A percentile compares a stretch with the other conserved stretches of the same genome.
These are phyloP conservation scores for Phylloporus scabripes DNA, from an alignment of 768 basidiomycete species.

Conservation along the genomic window DNA sequence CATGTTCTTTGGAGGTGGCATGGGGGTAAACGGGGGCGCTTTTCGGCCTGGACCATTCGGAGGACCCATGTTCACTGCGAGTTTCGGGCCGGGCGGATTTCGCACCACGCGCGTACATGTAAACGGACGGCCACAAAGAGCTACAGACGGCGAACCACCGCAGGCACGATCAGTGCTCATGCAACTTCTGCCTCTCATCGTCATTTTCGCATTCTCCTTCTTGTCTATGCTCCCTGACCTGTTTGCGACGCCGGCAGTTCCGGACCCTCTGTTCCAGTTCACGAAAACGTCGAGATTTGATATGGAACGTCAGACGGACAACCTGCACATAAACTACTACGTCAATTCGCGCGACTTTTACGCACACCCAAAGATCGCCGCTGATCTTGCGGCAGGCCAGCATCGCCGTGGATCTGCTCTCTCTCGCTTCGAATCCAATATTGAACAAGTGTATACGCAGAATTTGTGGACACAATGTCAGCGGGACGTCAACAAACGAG, in stretches of 20 bases:
- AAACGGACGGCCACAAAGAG: conserved; percentile 34
- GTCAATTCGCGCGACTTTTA: conserved; percentile 76
- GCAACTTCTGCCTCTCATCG: conserved; percentile 79
- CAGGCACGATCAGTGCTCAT: conserved; percentile 56
- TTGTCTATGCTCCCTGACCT: conserved; percentile 74
- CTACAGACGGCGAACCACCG: conserved; percentile 34
- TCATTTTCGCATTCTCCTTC: conserved; percentile 81
- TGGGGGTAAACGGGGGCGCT: conserved; percentile 38
- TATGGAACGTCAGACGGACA: conserved; percentile 64
- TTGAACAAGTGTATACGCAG: conserved; percentile 73
- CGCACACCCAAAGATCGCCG: conserved; percentile 69
- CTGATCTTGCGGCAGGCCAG: conserved; percentile 53
- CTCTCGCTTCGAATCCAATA: conserved; percentile 62
- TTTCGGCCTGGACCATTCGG: conserved; percentile 50
- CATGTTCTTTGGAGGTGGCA: conserved; percentile 88
- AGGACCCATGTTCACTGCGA: conserved; percentile 61
- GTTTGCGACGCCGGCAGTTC: conserved; percentile 58
- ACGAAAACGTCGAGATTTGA: conserved; percentile 53
- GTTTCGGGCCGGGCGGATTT: conserved; percentile 83
- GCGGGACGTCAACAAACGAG: conserved; percentile 57
- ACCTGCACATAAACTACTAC: conserved; percentile 73
- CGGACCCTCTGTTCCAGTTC: conserved; percentile 81
- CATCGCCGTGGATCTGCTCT: conserved; percentile 32
- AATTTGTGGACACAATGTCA: conserved; percentile 70
- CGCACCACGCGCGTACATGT: conserved; percentile 53